A percentile compares a stretch with the other conserved stretches of the same genome.
phyloP scores from a whole-genome alignment of 805 yeast genomes.

The Metschnikowia matae region DNA sequence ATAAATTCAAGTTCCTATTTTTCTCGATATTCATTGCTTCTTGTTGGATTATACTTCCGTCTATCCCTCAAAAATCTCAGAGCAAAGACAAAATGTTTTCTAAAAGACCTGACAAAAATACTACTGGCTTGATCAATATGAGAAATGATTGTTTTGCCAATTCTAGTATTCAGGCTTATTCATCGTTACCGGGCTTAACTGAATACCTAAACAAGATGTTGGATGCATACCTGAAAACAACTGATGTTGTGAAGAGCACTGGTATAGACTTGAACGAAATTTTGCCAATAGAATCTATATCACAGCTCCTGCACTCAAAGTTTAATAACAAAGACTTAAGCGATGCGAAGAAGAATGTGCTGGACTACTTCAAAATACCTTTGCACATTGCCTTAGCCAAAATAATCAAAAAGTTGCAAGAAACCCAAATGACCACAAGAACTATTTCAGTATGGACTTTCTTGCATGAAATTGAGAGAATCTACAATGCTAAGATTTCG shows the following conservation, averaged over 20 bases:
- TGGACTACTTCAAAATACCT: slow-evolving; percentile 36
- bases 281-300: slow-evolving; percentile 16
- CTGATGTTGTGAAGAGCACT: slow-evolving; percentile 13
- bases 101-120: slow-evolving; percentile 63
- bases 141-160: slow-evolving; percentile 93
- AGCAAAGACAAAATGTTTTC: slow-evolving; percentile 30
- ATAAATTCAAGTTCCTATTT: neutral
- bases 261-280: slow-evolving; percentile 12
- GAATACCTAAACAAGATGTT: slow-evolving; percentile 48
- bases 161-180: slow-evolving; percentile 76
- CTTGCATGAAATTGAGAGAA: slow-evolving; percentile 64
- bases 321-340: slow-evolving; percentile 9
- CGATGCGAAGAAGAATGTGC: slow-evolving; percentile 10
- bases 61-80: slow-evolving; percentile 6
- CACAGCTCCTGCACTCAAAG: slow-evolving; percentile 13
- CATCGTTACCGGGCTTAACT: slow-evolving; percentile 56
- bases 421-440: slow-evolving; percentile 49
- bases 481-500: slow-evolving; percentile 71
- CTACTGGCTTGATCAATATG: slow-evolving; percentile 79
- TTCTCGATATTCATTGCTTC: slow-evolving; percentile 5
- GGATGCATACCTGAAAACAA: slow-evolving; percentile 22
- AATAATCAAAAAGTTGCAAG: slow-evolving; percentile 55
- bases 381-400: slow-evolving; percentile 56
- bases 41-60: slow-evolving; percentile 14
- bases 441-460: slow-evolving; percentile 76